Conservation (phyloP, 129 eudicot species). For the Ambrosia trifida region DNA sequence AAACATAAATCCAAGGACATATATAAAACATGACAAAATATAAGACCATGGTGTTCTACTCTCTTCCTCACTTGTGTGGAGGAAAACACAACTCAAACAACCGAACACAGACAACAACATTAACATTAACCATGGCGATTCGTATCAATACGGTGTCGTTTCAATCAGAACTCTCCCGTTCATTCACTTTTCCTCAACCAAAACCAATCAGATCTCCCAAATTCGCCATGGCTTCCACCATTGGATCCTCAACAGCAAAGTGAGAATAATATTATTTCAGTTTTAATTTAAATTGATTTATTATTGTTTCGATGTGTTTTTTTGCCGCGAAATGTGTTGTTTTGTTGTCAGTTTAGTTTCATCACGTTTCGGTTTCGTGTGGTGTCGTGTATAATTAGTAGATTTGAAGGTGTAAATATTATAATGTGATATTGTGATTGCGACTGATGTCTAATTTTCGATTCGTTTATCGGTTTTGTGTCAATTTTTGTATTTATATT, state of each 20-base stretch:
- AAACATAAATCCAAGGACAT: neutral
- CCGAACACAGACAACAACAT: slow-evolving; percentile 20
- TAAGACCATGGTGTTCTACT: slow-evolving; percentile 29
- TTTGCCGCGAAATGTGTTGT: slow-evolving; percentile 5
- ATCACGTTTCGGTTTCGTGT: slow-evolving; percentile 13
- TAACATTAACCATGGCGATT: slow-evolving; percentile 51
- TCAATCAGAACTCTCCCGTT: slow-evolving; percentile 50
- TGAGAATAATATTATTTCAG: slow-evolving; percentile 23
- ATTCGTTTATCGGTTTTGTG: slow-evolving; percentile 6
- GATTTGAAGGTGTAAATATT: slow-evolving; percentile 11
- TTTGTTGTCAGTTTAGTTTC: slow-evolving; percentile 12
- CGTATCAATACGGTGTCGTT: slow-evolving; percentile 55
- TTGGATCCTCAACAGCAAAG: slow-evolving; percentile 57
- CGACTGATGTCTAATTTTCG: neutral
- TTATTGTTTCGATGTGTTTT: slow-evolving; percentile 4
- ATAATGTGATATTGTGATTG: slow-evolving; percentile 20
- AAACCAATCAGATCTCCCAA: slow-evolving; percentile 68
- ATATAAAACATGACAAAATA: slow-evolving; percentile 16
- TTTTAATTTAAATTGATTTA: slow-evolving; percentile 9
- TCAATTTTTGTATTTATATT: no score
- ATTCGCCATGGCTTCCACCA: slow-evolving; percentile 73
- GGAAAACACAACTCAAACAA: slow-evolving; percentile 41
- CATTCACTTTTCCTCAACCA: slow-evolving; percentile 44
- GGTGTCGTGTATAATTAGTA: slow-evolving; percentile 9
- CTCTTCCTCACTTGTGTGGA: slow-evolving; percentile 51